A percentile compares a stretch with the other conserved stretches of the same genome.
phyloP scores from a whole-genome alignment of 352 stramenopile species.

The Pilasporangium apinafurcum region DNA sequence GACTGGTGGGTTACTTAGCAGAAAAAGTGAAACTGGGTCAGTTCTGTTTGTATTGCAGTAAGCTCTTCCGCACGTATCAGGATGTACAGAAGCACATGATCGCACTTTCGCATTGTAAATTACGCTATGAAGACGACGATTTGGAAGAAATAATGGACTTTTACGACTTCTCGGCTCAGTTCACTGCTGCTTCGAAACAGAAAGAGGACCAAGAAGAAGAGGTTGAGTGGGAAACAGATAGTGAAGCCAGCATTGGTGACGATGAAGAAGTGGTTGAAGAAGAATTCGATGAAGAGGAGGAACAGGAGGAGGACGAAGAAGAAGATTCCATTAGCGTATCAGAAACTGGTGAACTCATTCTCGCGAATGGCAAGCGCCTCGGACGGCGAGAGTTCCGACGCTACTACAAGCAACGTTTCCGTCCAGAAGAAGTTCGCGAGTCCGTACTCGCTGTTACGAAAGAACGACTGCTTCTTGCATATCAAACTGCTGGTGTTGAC shows the following conservation, averaged over 20 bases:
- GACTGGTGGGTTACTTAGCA: constrained; percentile 89
- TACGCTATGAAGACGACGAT: constrained; percentile 88
- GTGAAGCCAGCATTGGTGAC: constrained; percentile 66
- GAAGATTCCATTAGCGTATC: constrained; percentile 67
- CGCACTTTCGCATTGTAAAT: constrained; percentile 87
- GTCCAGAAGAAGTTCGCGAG: constrained; percentile 64
- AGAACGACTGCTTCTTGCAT: constrained; percentile 68
- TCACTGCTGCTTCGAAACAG: constrained; percentile 25
- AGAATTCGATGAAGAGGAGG: constrained; percentile 26
- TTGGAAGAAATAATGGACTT: constrained; percentile 87
- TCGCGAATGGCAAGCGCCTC: constrained; percentile 76
- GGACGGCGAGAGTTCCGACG: constrained; percentile 85
- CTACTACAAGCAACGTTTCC: constrained; percentile 90
- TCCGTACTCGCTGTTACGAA: constrained; percentile 76
- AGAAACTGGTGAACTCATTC: constrained; percentile 85
- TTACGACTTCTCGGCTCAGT: constrained; percentile 88
- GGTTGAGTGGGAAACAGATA: constrained; percentile 75
- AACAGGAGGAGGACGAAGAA: constrained; percentile 38
- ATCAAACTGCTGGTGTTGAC: constrained; percentile 67
- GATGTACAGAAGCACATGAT: constrained; percentile 95
- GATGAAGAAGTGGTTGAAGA: constrained; percentile 73
- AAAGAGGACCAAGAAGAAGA: constrained; percentile 27
- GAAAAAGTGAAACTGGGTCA: constrained; percentile 96
- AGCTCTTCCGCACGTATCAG: constrained; percentile 86
- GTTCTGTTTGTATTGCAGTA: constrained; percentile 94